Evolutionary conservation across 495 filamentous ascomycete species (phyloP).

Genomic region (Aspergillus ostianus): DNA sequence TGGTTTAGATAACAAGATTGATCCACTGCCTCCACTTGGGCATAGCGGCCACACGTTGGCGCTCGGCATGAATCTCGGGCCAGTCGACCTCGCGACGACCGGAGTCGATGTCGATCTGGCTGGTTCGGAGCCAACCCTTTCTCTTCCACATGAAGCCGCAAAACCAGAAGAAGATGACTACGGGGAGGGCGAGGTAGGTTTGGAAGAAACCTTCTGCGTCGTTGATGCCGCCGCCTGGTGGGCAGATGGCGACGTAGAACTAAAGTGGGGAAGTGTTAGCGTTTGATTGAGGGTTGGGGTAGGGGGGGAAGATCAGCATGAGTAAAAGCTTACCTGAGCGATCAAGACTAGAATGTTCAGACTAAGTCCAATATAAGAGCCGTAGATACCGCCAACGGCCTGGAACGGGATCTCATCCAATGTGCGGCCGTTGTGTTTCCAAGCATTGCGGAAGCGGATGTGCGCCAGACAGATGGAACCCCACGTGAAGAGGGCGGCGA

Average conservation of each 20-base stretch:
- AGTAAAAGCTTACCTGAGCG: constrained; percentile 37
- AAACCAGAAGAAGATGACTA: constrained; percentile 45
- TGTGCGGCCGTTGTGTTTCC: constrained; percentile 53
- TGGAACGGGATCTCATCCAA: constrained; percentile 70
- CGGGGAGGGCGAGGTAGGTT: constrained; percentile 60
- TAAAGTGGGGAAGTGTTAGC: constrained; percentile 20
- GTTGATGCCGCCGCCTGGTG: constrained; percentile 28
- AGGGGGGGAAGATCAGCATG: not conserved
- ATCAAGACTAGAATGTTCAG: constrained; percentile 61
- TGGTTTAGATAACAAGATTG: constrained; percentile 43
- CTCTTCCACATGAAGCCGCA: constrained; percentile 61
- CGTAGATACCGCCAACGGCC: constrained; percentile 63
- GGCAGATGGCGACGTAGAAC: constrained; percentile 45
- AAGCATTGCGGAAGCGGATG: constrained; percentile 68
- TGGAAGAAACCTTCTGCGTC: constrained; percentile 59
- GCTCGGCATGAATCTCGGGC: constrained; percentile 47
- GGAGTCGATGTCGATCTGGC: constrained; percentile 62
- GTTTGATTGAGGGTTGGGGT: not conserved
- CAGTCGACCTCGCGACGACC: constrained; percentile 58
- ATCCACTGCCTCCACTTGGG: constrained; percentile 51
- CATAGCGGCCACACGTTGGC: constrained; percentile 35
- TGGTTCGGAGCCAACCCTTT: constrained; percentile 49
- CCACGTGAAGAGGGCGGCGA: constrained; percentile 69
- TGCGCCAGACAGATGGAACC: constrained; percentile 69
- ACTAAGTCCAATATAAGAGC: constrained; percentile 62